phyloP scores from a whole-genome alignment of 164 flowering plant genomes.

The Houttuynia cordata region DNA sequence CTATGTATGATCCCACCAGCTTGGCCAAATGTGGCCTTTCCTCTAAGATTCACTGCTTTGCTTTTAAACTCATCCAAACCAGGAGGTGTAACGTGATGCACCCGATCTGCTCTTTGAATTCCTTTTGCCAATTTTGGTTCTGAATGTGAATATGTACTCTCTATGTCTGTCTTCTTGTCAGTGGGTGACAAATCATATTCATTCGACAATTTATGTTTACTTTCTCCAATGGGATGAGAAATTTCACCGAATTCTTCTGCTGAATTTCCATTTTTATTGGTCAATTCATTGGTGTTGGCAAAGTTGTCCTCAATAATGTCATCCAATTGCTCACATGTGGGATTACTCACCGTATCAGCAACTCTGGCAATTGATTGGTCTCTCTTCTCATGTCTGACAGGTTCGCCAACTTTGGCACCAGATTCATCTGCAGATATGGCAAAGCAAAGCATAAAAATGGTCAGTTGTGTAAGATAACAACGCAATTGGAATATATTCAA shows the following conservation, averaged over 20 bases:
- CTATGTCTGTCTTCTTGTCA: slow-evolving; percentile 18
- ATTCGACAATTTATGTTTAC: neutral
- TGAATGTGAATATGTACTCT: slow-evolving; percentile 8
- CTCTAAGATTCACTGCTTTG: slow-evolving; percentile 48
- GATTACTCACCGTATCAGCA: neutral
- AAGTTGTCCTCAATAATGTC: neutral
- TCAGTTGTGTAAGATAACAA: too few relatives aligned
- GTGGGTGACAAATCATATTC: neutral
- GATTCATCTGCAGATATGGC: slow-evolving; percentile 21
- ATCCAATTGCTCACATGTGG: neutral
- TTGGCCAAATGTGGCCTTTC: slow-evolving; percentile 34
- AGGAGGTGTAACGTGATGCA: slow-evolving; percentile 40
- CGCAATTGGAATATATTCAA: too few relatives aligned
- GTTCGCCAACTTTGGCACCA: slow-evolving; percentile 15
- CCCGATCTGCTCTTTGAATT: slow-evolving; percentile 27
- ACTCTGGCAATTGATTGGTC: slow-evolving; percentile 9
- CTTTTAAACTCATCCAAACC: slow-evolving; percentile 91
- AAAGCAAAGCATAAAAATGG: too few relatives aligned
- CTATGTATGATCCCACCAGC: slow-evolving; percentile 53
- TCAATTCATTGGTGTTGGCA: neutral
- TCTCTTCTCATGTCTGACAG: slow-evolving; percentile 24
- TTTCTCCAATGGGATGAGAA: slow-evolving; percentile 9
- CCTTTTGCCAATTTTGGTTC: slow-evolving; percentile 23
- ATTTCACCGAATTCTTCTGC: slow-evolving; percentile 1
- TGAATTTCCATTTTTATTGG: neutral